These are phyloP conservation scores for Scleroderma citrinum DNA, from an alignment of 768 basidiomycete genomes.

Conservation along the genomic window DNA sequence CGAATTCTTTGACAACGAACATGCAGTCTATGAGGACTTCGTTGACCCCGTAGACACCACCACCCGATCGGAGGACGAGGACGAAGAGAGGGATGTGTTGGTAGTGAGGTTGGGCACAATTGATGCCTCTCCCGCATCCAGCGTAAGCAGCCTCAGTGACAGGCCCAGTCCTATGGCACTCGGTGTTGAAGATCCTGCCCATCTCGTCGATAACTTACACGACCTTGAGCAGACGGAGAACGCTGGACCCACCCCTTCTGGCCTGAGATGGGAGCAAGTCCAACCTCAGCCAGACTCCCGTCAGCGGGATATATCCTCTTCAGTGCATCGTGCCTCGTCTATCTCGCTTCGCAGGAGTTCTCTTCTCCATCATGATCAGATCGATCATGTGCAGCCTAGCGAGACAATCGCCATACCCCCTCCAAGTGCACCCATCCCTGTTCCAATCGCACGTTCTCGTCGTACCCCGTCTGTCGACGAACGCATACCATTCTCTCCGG, in stretches of 20 bases:
- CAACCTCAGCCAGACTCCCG: not conserved
- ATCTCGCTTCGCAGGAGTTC: not conserved
- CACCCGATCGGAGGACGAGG: slow-evolving; percentile 12
- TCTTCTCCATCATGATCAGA: slow-evolving; percentile 1
- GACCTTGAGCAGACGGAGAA: slow-evolving; percentile 19
- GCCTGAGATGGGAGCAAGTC: slow-evolving; percentile 5
- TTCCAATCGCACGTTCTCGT: slow-evolving; percentile 18
- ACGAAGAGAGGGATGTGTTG: slow-evolving; percentile 29
- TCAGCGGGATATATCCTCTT: not conserved
- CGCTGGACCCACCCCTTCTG: slow-evolving; percentile 1
- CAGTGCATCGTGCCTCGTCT: not conserved
- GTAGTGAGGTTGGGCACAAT: slow-evolving; percentile 21
- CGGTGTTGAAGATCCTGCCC: slow-evolving; percentile 37
- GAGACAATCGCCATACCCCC: slow-evolving; percentile 11
- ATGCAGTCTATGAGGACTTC: slow-evolving; percentile 61
- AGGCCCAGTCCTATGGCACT: slow-evolving; percentile 45
- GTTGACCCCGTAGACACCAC: slow-evolving; percentile 34
- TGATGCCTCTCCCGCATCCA: slow-evolving; percentile 31
- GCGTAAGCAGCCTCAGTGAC: slow-evolving; percentile 41
- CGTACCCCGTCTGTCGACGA: slow-evolving; percentile 19
- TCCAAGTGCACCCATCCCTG: slow-evolving; percentile 25
- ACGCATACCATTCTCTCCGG: slow-evolving; percentile 12
- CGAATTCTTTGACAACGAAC: slow-evolving; percentile 59
- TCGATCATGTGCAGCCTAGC: slow-evolving; percentile 4
- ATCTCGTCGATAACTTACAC: slow-evolving; percentile 33